These are phyloP conservation scores for Melanogaster broomeanus DNA, from an alignment of 768 basidiomycete species.

Conservation along the genomic window DNA sequence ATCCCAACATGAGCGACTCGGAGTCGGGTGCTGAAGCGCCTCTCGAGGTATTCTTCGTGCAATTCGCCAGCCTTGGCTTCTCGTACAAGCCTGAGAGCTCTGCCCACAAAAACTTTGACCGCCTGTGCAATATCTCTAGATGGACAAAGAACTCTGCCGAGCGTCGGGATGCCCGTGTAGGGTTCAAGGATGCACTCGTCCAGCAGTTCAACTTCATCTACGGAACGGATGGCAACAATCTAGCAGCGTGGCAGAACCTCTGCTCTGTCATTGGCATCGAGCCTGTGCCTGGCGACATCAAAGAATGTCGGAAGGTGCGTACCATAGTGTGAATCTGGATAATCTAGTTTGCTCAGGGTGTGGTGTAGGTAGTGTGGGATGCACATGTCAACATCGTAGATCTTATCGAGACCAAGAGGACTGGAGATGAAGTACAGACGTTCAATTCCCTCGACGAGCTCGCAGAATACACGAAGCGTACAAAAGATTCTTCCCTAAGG, in stretches of 20 bases:
- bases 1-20: background rate
- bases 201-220: conserved; percentile 26
- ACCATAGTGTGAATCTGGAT: background rate
- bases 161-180: background rate
- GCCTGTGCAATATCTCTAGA: conserved; percentile 4
- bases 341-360: background rate
- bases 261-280: conserved; percentile 16
- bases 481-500: conserved; percentile 28
- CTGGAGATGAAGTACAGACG: conserved; percentile 10
- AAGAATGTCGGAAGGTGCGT: conserved; percentile 19
- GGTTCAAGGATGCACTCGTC: conserved; percentile 22
- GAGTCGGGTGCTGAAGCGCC: conserved; percentile 3
- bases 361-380: conserved; percentile 19
- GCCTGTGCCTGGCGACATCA: conserved; percentile 13
- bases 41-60: conserved; percentile 27
- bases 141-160: background rate
- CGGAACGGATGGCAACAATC: conserved; percentile 15
- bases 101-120: conserved; percentile 22
- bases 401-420: conserved; percentile 21
- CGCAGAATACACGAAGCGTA: conserved; percentile 19
- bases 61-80: conserved; percentile 16
- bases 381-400: conserved; percentile 35
- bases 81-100: conserved; percentile 10
- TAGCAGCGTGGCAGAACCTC: conserved; percentile 21
- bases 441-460: conserved; percentile 25